Conservation (phyloP, 139 green algal species). For the Pycnococcus provasolii region DNA sequence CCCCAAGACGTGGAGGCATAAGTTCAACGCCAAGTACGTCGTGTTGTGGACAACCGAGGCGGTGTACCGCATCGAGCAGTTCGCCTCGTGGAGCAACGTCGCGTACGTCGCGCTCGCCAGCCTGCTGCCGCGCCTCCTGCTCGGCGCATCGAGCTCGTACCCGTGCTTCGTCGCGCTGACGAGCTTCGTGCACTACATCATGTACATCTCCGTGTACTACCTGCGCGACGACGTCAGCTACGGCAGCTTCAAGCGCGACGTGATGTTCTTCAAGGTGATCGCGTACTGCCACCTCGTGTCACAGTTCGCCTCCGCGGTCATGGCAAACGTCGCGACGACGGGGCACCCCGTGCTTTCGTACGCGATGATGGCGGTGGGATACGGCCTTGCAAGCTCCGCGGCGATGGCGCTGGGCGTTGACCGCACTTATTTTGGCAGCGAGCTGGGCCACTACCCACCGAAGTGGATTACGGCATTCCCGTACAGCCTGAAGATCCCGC, state of each 20-base stretch:
- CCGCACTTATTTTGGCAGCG: slow-evolving; percentile 31
- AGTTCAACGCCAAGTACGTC: slow-evolving; percentile 10
- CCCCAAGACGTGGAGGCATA: not conserved
- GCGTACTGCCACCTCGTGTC: slow-evolving; percentile 9
- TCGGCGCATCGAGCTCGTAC: not conserved
- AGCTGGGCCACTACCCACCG: slow-evolving; percentile 20
- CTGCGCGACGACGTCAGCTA: slow-evolving; percentile 4
- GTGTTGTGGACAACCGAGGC: slow-evolving; percentile 13
- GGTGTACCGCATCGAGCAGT: slow-evolving; percentile 5
- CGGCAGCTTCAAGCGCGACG: slow-evolving; percentile 25
- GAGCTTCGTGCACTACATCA: slow-evolving; percentile 28
- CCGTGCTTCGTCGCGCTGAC: slow-evolving; percentile 14
- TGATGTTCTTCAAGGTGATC: slow-evolving; percentile 27
- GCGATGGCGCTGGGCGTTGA: slow-evolving; percentile 18
- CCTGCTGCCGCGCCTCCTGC: not conserved
- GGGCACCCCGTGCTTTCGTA: slow-evolving; percentile 8
- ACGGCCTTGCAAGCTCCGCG: slow-evolving; percentile 15
- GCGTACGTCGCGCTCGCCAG: not conserved
- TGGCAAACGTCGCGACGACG: too few relatives aligned
- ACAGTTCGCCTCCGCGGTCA: not conserved
- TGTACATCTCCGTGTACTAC: slow-evolving; percentile 31
- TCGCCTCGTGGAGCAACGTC: slow-evolving; percentile 16
- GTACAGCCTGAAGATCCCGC: slow-evolving; percentile 18
- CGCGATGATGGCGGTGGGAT: slow-evolving; percentile 19
- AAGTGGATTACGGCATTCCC: slow-evolving; percentile 22